Evolutionary conservation across 768 basidiomycete genomes (phyloP).

Genomic region (Lactarius trivialis): DNA sequence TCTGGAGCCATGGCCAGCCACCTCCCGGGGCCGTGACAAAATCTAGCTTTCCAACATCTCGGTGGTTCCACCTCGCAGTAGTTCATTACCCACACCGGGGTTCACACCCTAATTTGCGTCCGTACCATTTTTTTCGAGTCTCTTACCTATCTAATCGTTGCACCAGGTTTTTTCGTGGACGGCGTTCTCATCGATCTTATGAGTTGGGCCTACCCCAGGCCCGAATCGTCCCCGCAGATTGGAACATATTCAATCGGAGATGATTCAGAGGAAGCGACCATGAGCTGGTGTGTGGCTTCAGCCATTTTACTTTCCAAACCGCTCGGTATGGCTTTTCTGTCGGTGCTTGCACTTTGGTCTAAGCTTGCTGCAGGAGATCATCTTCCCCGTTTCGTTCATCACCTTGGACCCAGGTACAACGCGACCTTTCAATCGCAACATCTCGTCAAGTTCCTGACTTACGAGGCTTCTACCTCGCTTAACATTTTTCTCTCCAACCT

Average conservation of each 20-base stretch:
- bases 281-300: conserved; percentile 67
- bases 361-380: conserved; percentile 48
- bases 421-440: conserved; percentile 69
- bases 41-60: conserved; percentile 42
- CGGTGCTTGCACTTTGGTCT: not conserved
- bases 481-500: conserved; percentile 64
- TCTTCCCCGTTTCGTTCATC: conserved; percentile 66
- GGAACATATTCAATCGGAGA: conserved; percentile 55
- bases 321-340: conserved; percentile 38
- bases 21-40: conserved; percentile 40
- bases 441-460: conserved; percentile 72
- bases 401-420: conserved; percentile 73
- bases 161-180: conserved; percentile 67
- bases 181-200: conserved; percentile 59
- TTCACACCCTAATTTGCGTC: conserved; percentile 52
- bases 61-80: conserved; percentile 69
- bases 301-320: conserved; percentile 55
- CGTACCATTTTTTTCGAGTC: conserved; percentile 35
- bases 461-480: conserved; percentile 76
- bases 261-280: conserved; percentile 33
- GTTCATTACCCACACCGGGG: conserved; percentile 56
- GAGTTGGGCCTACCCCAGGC: conserved; percentile 57
- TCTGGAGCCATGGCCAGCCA: conserved; percentile 37
- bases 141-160: not conserved
- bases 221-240: conserved; percentile 33